Evolutionary conservation across 2,329 filamentous ascomycete species (phyloP), one percentile per base, ranked within the genome.

Genomic region (Fusarium cicatricum): DNA sequence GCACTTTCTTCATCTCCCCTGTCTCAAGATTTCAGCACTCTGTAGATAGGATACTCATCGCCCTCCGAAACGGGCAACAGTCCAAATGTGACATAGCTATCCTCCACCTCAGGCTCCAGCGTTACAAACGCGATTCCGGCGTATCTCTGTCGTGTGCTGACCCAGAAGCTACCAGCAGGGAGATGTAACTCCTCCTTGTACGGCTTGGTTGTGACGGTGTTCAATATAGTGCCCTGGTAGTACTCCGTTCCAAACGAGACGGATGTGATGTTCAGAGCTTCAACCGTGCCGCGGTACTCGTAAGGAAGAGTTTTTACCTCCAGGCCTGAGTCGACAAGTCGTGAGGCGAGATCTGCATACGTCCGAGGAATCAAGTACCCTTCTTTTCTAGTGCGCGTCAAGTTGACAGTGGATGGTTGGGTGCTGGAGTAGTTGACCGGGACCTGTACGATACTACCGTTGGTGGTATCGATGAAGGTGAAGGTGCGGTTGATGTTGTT

Each of bases 351-450:
- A 3, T 43, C 28, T 4, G 16, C 31, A 19, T 43, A 43, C 28
- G 28, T 33, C 2, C 29, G 40, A 19, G 40, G 40, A 11, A 43
- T 43, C 5, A 43, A 16, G 9, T 43, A 43, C 6, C 40, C 40
- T 6, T 43, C 40, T n/a, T 28, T 28, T 14, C 40, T 43, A 21
- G 28, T 5, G 12, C 40, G 40, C 6, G 16, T 32, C 11, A 21
- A 23, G 11, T 10, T 14, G 19, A 28, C 16, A 12, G 12, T 43
- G 7, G 40, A 33, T 4, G 40, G 40, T 3, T 43, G 28, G 12
- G 40, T 43, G 11, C 40, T 43, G 4, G 40, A 43, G 16, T 43
- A 43, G 28, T 43, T 43, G 40, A 43, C 40, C 3, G 40, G 40
- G 9, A 33, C 26, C 8, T 43, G 40, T 14, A 43, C 40, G 8